Percentiles rank a stretch among this genome's conserved stretches.
phyloP scores from a whole-genome alignment of 2,329 filamentous ascomycete species.

The Remersonia thermophila region DNA sequence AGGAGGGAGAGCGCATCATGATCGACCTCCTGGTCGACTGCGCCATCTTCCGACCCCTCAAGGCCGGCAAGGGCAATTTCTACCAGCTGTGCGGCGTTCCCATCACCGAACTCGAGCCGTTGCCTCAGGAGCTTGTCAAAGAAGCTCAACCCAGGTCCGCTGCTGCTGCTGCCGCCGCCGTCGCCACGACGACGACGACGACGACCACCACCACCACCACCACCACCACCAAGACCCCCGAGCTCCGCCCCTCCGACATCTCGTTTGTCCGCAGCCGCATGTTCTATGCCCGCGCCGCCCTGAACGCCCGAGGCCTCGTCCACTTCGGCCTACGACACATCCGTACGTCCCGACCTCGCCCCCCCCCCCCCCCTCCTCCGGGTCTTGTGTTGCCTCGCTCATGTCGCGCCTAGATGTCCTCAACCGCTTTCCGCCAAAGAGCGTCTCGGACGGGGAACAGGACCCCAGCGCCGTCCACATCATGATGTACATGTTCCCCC shows the following conservation, averaged over 20 bases:
- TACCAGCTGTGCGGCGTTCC: constrained; percentile 63
- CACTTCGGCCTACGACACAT: constrained; percentile 68
- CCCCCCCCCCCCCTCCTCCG: neutral
- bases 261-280: constrained; percentile 70
- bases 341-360: constrained; percentile 47
- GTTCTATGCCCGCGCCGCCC: constrained; percentile 65
- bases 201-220: neutral
- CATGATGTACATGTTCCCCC: constrained; percentile 88
- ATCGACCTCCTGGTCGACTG: constrained; percentile 64
- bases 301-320: constrained; percentile 56
- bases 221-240: constrained; percentile 1
- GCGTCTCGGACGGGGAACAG: constrained; percentile 16
- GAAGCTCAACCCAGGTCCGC: constrained; percentile 4
- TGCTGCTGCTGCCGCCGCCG: too few relatives aligned
- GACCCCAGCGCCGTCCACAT: constrained; percentile 51
- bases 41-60: constrained; percentile 58
- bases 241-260: constrained; percentile 43
- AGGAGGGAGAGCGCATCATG: constrained; percentile 65
- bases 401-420: constrained; percentile 51
- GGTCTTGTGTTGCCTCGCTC: too few relatives aligned
- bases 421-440: constrained; percentile 48
- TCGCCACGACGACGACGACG: too few relatives aligned
- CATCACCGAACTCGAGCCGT: constrained; percentile 21
- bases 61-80: constrained; percentile 50
- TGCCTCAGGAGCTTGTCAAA: constrained; percentile 1